Conservation (phyloP, 2,329 filamentous ascomycete species). For the Cladobotryum mycophilum region DNA sequence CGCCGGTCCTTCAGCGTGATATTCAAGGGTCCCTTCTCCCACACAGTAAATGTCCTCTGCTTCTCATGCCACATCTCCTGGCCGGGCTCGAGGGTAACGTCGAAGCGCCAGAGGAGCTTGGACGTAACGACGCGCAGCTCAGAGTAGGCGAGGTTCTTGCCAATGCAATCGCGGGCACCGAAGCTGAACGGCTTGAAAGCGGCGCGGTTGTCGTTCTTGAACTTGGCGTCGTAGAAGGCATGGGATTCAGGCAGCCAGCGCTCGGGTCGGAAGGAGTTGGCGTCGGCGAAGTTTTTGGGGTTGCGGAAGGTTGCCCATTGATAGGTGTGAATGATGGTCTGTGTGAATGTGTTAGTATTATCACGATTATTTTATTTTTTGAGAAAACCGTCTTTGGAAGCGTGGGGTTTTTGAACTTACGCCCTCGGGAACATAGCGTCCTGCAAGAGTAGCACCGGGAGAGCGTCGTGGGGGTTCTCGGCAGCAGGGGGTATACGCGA, state of each 20-base stretch:
- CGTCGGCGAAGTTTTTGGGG: constrained; percentile 37
- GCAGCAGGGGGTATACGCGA: constrained; percentile 31
- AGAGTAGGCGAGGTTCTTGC: constrained; percentile 35
- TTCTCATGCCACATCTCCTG: too few relatives aligned
- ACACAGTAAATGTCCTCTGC: too few relatives aligned
- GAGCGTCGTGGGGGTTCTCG: constrained; percentile 24
- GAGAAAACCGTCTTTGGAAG: too few relatives aligned
- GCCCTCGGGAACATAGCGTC: constrained; percentile 25
- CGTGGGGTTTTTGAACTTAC: too few relatives aligned
- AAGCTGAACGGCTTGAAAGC: constrained; percentile 32
- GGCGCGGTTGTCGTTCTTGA: constrained; percentile 31
- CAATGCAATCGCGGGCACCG: constrained; percentile 36
- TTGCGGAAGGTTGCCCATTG: constrained; percentile 40
- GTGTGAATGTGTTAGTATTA: too few relatives aligned
- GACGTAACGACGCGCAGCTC: constrained; percentile 43
- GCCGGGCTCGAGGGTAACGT: constrained; percentile 21
- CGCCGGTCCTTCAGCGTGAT: too few relatives aligned
- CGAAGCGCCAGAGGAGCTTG: constrained; percentile 39
- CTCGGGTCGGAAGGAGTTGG: constrained; percentile 41
- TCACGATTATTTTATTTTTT: too few relatives aligned
- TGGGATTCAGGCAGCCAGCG: constrained; percentile 30
- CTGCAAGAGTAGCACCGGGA: constrained; percentile 27
- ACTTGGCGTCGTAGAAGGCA: constrained; percentile 29
- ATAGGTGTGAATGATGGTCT: constrained; percentile 28
- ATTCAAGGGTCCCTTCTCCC: too few relatives aligned